phyloP scores from a whole-genome alignment of 2,329 filamentous ascomycete species.

The Amesomyces nigricolor region DNA sequence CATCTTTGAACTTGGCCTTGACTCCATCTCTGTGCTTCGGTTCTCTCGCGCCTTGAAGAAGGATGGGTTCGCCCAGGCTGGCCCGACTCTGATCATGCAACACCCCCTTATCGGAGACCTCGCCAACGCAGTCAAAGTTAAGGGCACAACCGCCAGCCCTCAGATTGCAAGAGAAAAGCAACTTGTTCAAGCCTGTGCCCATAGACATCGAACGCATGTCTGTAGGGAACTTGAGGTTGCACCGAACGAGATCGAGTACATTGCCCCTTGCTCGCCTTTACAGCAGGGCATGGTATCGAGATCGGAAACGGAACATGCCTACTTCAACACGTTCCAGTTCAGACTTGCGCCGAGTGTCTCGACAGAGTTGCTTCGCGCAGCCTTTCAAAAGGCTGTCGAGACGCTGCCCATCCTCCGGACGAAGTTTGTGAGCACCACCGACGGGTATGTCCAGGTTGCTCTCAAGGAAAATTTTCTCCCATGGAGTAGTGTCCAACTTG shows the following conservation, averaged over 20 bases:
- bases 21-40: constrained; percentile 77
- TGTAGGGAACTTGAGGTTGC: constrained; percentile 48
- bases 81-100: constrained; percentile 62
- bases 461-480: constrained; percentile 38
- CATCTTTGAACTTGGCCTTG: constrained; percentile 80
- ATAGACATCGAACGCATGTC: constrained; percentile 51
- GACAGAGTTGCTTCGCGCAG: constrained; percentile 41
- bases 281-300: constrained; percentile 80
- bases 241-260: constrained; percentile 56
- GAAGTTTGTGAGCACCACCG: constrained; percentile 63
- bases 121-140: constrained; percentile 32
- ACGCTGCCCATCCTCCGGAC: constrained; percentile 64
- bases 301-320: constrained; percentile 50
- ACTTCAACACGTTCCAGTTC: constrained; percentile 73
- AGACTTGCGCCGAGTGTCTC: constrained; percentile 43
- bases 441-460: constrained; percentile 72
- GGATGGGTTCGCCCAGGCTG: constrained; percentile 54
- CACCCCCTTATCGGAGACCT: constrained; percentile 49
- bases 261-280: constrained; percentile 77
- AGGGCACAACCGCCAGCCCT: constrained; percentile 7
- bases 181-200: constrained; percentile 56
- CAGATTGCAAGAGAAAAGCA: constrained; percentile 50
- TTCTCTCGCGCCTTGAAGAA: constrained; percentile 60
- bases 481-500: constrained; percentile 39
- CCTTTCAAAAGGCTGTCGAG: constrained; percentile 52